Base-by-base conservation (phyloP, 2,329 filamentous ascomycete genomes). In the Fusarium cicatricum region DNA sequence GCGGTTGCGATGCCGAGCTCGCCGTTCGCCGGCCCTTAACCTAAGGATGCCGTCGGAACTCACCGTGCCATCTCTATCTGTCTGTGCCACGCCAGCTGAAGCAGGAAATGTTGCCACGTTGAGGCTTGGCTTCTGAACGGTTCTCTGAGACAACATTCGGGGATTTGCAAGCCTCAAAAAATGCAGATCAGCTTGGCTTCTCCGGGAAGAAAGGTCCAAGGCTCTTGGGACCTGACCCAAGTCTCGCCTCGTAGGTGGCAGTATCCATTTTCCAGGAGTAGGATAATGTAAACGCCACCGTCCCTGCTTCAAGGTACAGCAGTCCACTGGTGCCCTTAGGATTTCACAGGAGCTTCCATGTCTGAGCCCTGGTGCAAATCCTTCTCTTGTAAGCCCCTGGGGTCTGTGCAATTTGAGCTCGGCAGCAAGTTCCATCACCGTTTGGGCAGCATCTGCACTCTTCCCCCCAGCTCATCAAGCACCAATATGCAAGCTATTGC, bases 231-330 rank as follows among this genome's bases (percentile, higher is more conserved):
- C 39, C 42, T 55, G 45, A 39, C n/a, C 32, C 26, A 42, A 56
- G 47, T 55, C 45, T 64, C 36, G 47, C 39, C 26, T 31, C 38
- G 39, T 29, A 47, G 41, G 39, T 42, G 41, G 49, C 43, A 57
- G 46, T 21, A 54, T 46, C 50, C 38, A 28, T 55, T 41, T 43
- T 34, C 43, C 33, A 40, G 46, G 52, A 60, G 49, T 34, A 52
- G 19, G 51, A 43, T 43, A 68, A 68, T 56, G 38, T 33, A 68
- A 49, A 68, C 65, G 65, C 65, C 65, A 68, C 65, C 37, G 45
- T 57, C 40, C 43, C 55, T 52, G 44, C 46, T 62, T 56, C 58
- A 48, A 62, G 55, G 55, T 40, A 50, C 48, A 32, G 43, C 45
- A 48, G 50, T 40, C 42, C 50, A 42, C 21, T 32, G 16, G 38